Percentiles rank a stretch among this genome's conserved stretches.
Evolutionary conservation across 1,284 basidiomycete genomes (phyloP).

Genomic region (Vanrija pseudolonga): DNA sequence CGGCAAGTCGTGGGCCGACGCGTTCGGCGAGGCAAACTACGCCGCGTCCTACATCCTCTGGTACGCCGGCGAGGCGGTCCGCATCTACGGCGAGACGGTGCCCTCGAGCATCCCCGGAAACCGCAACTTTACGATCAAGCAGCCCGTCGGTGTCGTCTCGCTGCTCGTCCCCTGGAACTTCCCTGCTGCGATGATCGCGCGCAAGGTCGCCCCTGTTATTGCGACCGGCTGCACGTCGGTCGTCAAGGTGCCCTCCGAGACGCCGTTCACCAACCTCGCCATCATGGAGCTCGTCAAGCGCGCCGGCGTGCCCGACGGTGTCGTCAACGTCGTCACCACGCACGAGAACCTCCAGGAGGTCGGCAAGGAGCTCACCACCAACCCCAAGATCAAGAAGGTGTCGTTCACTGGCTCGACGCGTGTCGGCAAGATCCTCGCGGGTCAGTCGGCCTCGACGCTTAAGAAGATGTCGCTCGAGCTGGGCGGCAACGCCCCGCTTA

Average conservation of each 20-base stretch:
- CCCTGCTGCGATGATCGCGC: conserved; percentile 66
- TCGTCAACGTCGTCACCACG: conserved; percentile 84
- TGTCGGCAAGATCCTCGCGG: conserved; percentile 85
- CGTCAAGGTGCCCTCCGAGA: conserved; percentile 93
- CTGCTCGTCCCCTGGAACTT: conserved; percentile 65
- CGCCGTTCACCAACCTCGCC: conserved; percentile 89
- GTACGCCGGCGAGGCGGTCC: conserved; percentile 80
- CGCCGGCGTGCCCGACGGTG: conserved; percentile 89
- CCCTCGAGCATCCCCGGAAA: conserved; percentile 69
- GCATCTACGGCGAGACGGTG: conserved; percentile 69
- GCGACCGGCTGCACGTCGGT: conserved; percentile 95
- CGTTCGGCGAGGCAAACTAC: conserved; percentile 74
- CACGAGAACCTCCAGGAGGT: conserved; percentile 40
- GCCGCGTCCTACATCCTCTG: conserved; percentile 82
- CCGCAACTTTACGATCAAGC: conserved; percentile 88
- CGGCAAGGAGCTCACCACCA: conserved; percentile 46
- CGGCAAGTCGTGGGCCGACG: conserved; percentile 80
- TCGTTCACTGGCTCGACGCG: conserved; percentile 88
- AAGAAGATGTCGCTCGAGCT: conserved; percentile 86
- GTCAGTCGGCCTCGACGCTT: conserved; percentile 75
- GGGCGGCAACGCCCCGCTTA: conserved; percentile 46
- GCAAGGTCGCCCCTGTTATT: conserved; percentile 60
- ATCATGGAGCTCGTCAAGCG: conserved; percentile 64
- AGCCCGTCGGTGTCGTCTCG: conserved; percentile 69
- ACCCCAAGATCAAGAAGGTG: conserved; percentile 60